Evolutionary conservation across 2,329 filamentous ascomycete genomes (phyloP).

Genomic region (Nigrospora sphaerica): DNA sequence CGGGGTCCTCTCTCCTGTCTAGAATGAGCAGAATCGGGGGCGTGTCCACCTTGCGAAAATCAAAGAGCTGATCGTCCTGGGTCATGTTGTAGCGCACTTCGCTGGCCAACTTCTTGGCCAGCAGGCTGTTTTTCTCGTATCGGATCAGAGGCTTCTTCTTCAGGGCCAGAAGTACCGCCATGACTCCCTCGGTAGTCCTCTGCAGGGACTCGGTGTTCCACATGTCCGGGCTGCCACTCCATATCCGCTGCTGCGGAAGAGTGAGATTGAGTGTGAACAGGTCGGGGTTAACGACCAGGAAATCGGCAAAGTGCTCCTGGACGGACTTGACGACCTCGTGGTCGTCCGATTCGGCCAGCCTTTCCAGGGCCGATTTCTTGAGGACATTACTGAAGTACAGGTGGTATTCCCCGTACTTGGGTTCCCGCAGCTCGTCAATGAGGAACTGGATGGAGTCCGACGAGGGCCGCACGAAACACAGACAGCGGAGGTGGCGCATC

Average conservation of each 20-base stretch:
- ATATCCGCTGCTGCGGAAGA: conserved; percentile 68
- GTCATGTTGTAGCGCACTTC: conserved; percentile 90
- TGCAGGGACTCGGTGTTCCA: conserved; percentile 91
- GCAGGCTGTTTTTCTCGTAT: conserved; percentile 82
- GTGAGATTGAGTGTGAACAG: conserved; percentile 74
- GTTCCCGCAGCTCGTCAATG: conserved; percentile 91
- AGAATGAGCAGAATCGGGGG: conserved; percentile 86
- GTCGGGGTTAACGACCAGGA: conserved; percentile 89
- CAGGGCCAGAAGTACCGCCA: conserved; percentile 76
- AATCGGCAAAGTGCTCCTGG: conserved; percentile 96
- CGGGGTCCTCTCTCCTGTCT: conserved; percentile 87
- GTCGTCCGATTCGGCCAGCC: conserved; percentile 91
- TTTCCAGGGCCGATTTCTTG: conserved; percentile 91
- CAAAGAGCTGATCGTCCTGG: conserved; percentile 93
- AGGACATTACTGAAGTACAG: conserved; percentile 97
- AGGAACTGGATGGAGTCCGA: conserved; percentile 87
- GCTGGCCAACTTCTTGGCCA: conserved; percentile 88
- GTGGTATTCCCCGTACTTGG: conserved; percentile 95
- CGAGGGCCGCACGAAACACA: conserved; percentile 89
- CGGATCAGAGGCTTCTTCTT: conserved; percentile 96
- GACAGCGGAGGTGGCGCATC: conserved; percentile 92
- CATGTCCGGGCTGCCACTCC: conserved; percentile 72
- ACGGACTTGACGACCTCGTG: conserved; percentile 93
- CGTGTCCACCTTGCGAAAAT: conserved; percentile 91
- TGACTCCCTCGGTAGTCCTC: conserved; percentile 76